Percentiles rank a stretch among this genome's conserved stretches.
Evolutionary conservation across 371 early-diverging fungal genomes (phyloP).

Genomic region (Mortierella sp.): DNA sequence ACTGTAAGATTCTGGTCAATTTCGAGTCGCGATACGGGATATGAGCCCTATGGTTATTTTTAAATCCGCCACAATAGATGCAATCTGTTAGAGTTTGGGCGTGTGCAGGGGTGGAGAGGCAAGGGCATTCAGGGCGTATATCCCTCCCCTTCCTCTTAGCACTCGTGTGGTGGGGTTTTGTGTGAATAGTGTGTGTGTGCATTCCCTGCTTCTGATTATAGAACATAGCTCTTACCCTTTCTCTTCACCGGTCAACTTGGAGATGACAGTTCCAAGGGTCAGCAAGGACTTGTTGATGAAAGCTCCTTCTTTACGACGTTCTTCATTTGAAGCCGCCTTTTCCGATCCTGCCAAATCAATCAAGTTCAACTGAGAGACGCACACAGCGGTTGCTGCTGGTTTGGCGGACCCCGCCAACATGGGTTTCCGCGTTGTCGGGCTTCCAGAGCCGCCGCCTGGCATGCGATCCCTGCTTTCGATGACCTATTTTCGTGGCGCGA

Average conservation of each 20-base stretch:
- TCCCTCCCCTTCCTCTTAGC: too few relatives aligned
- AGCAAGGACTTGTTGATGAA: slow-evolving; percentile 93
- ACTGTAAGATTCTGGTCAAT: slow-evolving; percentile 87
- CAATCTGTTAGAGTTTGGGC: too few relatives aligned
- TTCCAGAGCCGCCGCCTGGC: slow-evolving; percentile 32
- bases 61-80: too few relatives aligned
- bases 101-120: too few relatives aligned
- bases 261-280: slow-evolving; percentile 92
- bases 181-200: too few relatives aligned
- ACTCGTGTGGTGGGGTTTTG: too few relatives aligned
- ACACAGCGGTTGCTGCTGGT: slow-evolving; percentile 69
- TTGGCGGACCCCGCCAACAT: slow-evolving; percentile 24
- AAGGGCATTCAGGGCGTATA: too few relatives aligned
- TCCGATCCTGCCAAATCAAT: slow-evolving; percentile 98
- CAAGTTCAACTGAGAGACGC: slow-evolving; percentile 79
- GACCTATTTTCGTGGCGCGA: too few relatives aligned
- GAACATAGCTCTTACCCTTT: slow-evolving; percentile 59
- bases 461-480: slow-evolving; percentile 66
- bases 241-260: slow-evolving; percentile 76
- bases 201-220: too few relatives aligned
- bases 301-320: slow-evolving; percentile 91
- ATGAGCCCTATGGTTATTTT: slow-evolving; percentile 58
- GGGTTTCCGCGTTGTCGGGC: slow-evolving; percentile 54
- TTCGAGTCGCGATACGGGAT: slow-evolving; percentile 94
- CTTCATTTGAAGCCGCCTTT: slow-evolving; percentile 78